A percentile compares a stretch with the other conserved stretches of the same genome.
These are phyloP conservation scores for Coemansia sp. DNA, from an alignment of 192 early-diverging fungal genomes.

Conservation along the genomic window DNA sequence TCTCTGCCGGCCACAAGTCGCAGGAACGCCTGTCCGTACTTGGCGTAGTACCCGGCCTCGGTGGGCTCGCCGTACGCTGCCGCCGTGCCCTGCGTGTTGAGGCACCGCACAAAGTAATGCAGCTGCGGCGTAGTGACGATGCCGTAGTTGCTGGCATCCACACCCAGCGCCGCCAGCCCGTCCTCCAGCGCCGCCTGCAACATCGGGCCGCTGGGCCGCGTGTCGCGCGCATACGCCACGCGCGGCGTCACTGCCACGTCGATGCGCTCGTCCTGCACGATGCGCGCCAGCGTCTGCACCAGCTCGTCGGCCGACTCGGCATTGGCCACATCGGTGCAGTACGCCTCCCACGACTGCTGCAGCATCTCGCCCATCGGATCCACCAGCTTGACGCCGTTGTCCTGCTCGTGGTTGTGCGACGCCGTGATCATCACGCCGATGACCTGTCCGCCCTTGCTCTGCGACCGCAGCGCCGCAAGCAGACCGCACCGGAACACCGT, in stretches of 20 bases:
- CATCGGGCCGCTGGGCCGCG: slow-evolving; percentile 83
- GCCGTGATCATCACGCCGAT: slow-evolving; percentile 99
- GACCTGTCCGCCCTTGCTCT: slow-evolving; percentile 75
- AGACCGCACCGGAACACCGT: slow-evolving; percentile 93
- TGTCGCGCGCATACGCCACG: slow-evolving; percentile 90
- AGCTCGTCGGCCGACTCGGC: slow-evolving; percentile 69
- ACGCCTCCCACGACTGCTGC: slow-evolving; percentile 90
- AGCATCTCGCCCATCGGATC: slow-evolving; percentile 99
- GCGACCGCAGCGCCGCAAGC: slow-evolving; percentile 88
- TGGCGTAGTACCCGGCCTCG: slow-evolving; percentile 89
- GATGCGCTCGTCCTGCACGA: slow-evolving; percentile 70
- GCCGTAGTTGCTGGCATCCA: slow-evolving; percentile 75
- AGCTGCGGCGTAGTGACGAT: slow-evolving; percentile 95
- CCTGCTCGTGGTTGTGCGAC: slow-evolving; percentile 95
- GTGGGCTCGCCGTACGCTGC: slow-evolving; percentile 88
- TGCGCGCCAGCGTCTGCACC: slow-evolving; percentile 60
- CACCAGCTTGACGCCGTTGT: slow-evolving; percentile 98
- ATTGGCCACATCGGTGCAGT: slow-evolving; percentile 90
- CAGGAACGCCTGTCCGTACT: slow-evolving; percentile 84
- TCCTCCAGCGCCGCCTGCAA: slow-evolving; percentile 81
- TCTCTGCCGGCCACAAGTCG: slow-evolving; percentile 76
- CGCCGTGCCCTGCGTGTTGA: slow-evolving; percentile 76
- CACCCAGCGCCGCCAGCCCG: slow-evolving; percentile 76
- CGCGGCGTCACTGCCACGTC: slow-evolving; percentile 66
- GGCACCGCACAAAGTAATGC: slow-evolving; percentile 89